These are phyloP conservation scores for Termitomyces sp. DNA, from an alignment of 768 basidiomycete species.

Conservation along the genomic window DNA sequence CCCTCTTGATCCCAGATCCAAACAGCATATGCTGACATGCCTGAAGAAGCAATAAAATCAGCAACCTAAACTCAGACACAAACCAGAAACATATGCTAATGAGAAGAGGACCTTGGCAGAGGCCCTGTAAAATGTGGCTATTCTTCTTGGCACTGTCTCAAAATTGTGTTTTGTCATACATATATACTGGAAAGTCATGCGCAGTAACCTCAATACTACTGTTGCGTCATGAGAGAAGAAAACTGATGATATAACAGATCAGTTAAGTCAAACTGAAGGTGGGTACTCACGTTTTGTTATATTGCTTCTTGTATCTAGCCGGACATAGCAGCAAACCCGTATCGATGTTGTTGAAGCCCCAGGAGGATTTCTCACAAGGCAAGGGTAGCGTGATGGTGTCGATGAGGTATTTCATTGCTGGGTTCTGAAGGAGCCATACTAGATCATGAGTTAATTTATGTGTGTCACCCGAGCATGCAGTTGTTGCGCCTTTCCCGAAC, in stretches of 20 bases:
- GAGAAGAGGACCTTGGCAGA: neutral
- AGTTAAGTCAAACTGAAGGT: neutral
- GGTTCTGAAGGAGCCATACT: neutral
- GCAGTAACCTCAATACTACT: neutral
- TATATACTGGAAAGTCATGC: neutral
- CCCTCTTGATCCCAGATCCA: neutral
- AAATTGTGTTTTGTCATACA: constrained; percentile 2
- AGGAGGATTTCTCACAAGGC: neutral
- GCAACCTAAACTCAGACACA: no score
- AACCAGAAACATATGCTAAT: neutral
- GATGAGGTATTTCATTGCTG: neutral
- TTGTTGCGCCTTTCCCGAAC: neutral
- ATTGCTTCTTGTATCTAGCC: neutral
- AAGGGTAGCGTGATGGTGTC: neutral
- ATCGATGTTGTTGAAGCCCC: neutral
- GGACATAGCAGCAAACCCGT: neutral
- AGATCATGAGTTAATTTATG: neutral
- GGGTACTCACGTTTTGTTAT: neutral
- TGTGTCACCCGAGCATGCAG: neutral
- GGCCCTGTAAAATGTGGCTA: neutral
- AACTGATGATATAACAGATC: neutral
- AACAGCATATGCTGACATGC: neutral
- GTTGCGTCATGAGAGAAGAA: neutral
- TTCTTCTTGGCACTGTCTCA: neutral
- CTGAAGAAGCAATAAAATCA: no score